These are phyloP conservation scores for Lecanicillium sp. DNA, from an alignment of 2,329 filamentous ascomycete genomes.

Conservation along the genomic window DNA sequence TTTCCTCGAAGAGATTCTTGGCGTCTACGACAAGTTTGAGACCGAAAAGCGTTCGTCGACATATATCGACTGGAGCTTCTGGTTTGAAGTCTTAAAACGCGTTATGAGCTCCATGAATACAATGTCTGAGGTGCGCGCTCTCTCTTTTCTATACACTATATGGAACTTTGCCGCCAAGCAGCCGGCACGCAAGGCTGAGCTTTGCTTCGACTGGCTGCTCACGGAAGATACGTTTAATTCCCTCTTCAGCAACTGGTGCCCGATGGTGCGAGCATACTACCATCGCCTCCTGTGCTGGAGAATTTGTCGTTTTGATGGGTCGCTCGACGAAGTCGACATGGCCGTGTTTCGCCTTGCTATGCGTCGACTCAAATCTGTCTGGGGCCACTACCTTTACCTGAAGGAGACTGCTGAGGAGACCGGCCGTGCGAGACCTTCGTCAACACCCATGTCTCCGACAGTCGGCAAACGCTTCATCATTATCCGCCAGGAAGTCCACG, in stretches of 20 bases:
- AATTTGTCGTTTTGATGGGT: slow-evolving; percentile 69
- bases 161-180: slow-evolving; percentile 70
- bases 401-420: slow-evolving; percentile 58
- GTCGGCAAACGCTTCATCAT: slow-evolving; percentile 84
- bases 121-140: slow-evolving; percentile 79
- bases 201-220: slow-evolving; percentile 73
- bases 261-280: slow-evolving; percentile 90
- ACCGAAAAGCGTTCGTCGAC: slow-evolving; percentile 31
- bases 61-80: slow-evolving; percentile 74
- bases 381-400: slow-evolving; percentile 74
- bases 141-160: slow-evolving; percentile 72
- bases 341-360: slow-evolving; percentile 63
- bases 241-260: slow-evolving; percentile 90
- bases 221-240: slow-evolving; percentile 68
- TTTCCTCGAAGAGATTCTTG: slow-evolving; percentile 75
- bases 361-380: slow-evolving; percentile 62
- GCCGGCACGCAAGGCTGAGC: slow-evolving; percentile 57
- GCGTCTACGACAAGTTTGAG: slow-evolving; percentile 50
- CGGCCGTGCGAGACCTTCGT: slow-evolving; percentile 57
- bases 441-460: slow-evolving; percentile 76
- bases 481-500: slow-evolving; percentile 65
- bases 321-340: slow-evolving; percentile 58
- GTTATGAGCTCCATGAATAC: slow-evolving; percentile 82
- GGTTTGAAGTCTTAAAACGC: slow-evolving; percentile 71
- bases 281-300: slow-evolving; percentile 90